phyloP scores from a whole-genome alignment of 208 protist species.

The Cochliopodium minus region DNA sequence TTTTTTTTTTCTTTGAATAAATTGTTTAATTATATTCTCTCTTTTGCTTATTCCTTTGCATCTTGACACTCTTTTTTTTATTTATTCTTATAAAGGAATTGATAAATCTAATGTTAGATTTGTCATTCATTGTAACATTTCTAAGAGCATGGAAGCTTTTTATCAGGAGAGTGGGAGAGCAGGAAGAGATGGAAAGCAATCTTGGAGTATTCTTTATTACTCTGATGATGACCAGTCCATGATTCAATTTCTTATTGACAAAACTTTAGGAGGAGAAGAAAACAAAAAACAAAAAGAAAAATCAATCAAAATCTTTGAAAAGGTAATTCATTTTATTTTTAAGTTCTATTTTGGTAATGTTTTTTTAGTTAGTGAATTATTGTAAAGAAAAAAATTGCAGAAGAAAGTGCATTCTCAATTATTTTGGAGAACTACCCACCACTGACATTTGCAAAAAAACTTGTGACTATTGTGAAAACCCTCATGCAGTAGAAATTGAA shows the following conservation, averaged over 20 bases:
- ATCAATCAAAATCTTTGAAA: background rate
- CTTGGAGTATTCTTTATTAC: background rate
- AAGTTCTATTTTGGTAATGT: background rate
- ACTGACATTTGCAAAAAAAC: background rate
- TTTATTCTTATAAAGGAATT: too few species aligned
- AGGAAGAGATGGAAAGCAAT: slow-evolving; percentile 43
- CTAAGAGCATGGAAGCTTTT: slow-evolving; percentile 2
- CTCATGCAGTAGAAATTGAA: too few species aligned
- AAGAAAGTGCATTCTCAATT: slow-evolving; percentile 4
- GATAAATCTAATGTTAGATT: slow-evolving; percentile 4
- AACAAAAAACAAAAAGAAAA: background rate
- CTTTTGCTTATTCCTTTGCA: too few species aligned
- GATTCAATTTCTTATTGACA: background rate
- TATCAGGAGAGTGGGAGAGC: slow-evolving; percentile 45
- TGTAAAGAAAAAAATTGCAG: background rate
- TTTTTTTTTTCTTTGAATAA: too few species aligned
- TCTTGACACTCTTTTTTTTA: too few species aligned
- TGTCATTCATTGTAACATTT: background rate
- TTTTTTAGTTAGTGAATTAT: background rate
- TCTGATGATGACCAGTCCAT: background rate
- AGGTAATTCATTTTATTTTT: background rate
- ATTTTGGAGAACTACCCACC: background rate
- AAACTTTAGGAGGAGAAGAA: too few species aligned
- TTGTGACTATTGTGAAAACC: background rate
- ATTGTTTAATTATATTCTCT: too few species aligned